Evolutionary conservation across 805 yeast genomes (phyloP).

Genomic region (Jamesozyma rosinii): DNA sequence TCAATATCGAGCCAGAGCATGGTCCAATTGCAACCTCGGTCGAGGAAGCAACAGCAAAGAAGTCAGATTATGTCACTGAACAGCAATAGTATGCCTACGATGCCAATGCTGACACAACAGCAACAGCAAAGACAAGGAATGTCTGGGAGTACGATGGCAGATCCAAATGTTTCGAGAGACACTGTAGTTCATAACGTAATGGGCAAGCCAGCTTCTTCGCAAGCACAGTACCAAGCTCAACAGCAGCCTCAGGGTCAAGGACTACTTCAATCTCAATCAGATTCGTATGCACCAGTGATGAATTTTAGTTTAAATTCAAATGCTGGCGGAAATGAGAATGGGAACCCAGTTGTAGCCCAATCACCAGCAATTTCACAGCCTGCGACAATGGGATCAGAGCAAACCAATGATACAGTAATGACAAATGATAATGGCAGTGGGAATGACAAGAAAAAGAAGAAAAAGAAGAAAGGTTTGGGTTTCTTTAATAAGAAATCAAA

Average conservation of each 20-base stretch:
- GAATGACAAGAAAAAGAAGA: slow-evolving; percentile 8
- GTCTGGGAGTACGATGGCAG: slow-evolving; percentile 18
- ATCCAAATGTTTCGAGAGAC: slow-evolving; percentile 17
- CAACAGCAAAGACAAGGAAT: slow-evolving; percentile 20
- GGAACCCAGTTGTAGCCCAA: slow-evolving; percentile 8
- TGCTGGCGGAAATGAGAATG: slow-evolving; percentile 2
- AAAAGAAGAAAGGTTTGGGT: slow-evolving; percentile 28
- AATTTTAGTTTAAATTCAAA: slow-evolving; percentile 1
- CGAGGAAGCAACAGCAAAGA: slow-evolving; percentile 2
- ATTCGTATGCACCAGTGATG: neutral
- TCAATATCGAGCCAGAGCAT: slow-evolving; percentile 21
- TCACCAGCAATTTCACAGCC: slow-evolving; percentile 4
- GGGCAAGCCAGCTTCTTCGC: neutral
- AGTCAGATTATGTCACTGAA: neutral
- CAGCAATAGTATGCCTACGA: slow-evolving; percentile 2
- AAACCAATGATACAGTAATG: slow-evolving; percentile 4
- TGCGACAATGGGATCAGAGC: slow-evolving; percentile 5
- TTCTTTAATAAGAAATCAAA: slow-evolving; percentile 16
- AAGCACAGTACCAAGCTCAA: slow-evolving; percentile 4
- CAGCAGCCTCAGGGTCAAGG: neutral
- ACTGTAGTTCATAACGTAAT: slow-evolving; percentile 17
- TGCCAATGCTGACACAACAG: neutral
- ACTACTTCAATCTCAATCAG: no score
- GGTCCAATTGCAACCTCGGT: slow-evolving; percentile 8
- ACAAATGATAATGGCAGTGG: neutral